Evolutionary conservation across 139 green algal species (phyloP).

Genomic region (Gonium pectorale): DNA sequence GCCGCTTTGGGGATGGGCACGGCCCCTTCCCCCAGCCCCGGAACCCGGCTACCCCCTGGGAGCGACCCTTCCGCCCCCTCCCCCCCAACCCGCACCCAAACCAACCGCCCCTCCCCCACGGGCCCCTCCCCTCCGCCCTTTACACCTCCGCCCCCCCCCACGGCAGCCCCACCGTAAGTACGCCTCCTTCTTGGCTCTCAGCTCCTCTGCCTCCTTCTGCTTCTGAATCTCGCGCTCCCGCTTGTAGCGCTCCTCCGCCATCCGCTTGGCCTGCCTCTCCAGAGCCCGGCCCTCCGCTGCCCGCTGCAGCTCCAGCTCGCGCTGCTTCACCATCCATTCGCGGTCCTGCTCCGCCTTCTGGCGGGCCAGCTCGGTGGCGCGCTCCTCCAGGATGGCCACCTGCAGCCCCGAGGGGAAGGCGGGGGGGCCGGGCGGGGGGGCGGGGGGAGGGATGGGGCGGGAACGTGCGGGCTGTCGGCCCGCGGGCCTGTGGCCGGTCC

Average conservation of each 20-base stretch:
- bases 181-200: conserved; percentile 64
- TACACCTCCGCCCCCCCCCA: background rate
- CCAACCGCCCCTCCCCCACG: background rate
- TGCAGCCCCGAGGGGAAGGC: no score
- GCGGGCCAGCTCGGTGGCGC: conserved; percentile 67
- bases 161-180: conserved; percentile 54
- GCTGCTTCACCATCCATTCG: conserved; percentile 77
- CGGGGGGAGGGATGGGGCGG: no score
- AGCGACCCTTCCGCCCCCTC: no score
- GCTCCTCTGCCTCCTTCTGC: conserved; percentile 64
- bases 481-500: no score
- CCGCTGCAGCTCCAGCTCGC: conserved; percentile 77
- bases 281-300: conserved; percentile 44
- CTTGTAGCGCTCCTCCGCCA: conserved; percentile 56
- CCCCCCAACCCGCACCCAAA: background rate
- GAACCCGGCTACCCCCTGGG: no score
- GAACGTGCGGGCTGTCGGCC: no score
- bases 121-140: background rate
- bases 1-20: no score
- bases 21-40: no score
- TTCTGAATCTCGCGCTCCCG: conserved; percentile 60
- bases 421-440: no score
- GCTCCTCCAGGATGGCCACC: conserved; percentile 66
- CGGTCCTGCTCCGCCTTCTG: conserved; percentile 71
- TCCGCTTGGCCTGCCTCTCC: conserved; percentile 46